A percentile compares a stretch with the other conserved stretches of the same genome.
Evolutionary conservation across 179 eudicot genomes (phyloP).

Genomic region (Silene noctiflora): DNA sequence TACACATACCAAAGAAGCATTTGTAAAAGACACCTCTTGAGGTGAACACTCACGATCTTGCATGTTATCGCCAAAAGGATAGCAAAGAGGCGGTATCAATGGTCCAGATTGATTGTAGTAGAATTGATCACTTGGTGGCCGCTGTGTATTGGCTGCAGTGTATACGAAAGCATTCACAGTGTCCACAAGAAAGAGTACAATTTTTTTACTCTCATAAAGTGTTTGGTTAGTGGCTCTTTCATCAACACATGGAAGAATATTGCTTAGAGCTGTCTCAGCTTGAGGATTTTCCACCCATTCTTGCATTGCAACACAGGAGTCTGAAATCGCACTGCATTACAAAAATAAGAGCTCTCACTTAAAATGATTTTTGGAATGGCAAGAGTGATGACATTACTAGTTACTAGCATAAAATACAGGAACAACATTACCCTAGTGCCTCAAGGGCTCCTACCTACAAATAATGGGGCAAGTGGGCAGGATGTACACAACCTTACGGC

Average conservation of each 20-base stretch:
- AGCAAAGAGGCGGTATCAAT: conserved; percentile 70
- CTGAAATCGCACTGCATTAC: conserved; percentile 60
- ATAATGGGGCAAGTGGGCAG: too few relatives aligned
- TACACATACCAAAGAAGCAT: conserved; percentile 71
- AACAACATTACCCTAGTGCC: background rate
- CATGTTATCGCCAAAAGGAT: conserved; percentile 62
- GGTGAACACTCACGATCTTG: conserved; percentile 62
- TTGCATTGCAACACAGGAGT: conserved; percentile 93
- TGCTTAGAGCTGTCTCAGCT: conserved; percentile 87
- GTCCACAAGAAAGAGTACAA: conserved; percentile 49
- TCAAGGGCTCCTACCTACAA: too few relatives aligned
- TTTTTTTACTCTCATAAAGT: conserved; percentile 60
- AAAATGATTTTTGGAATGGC: background rate
- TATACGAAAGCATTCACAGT: conserved; percentile 61
- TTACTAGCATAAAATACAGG: too few relatives aligned
- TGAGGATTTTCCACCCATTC: conserved; percentile 95
- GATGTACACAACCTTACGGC: too few relatives aligned
- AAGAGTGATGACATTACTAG: background rate
- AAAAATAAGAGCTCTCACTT: background rate
- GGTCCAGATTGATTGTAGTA: conserved; percentile 94
- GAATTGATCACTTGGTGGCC: conserved; percentile 42
- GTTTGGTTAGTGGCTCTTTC: conserved; percentile 75
- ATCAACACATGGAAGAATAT: conserved; percentile 95
- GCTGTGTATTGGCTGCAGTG: conserved; percentile 63
- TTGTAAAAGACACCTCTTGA: conserved; percentile 56